Conservation (phyloP, 257 asterid genomes). For the Gentiana dahurica region DNA sequence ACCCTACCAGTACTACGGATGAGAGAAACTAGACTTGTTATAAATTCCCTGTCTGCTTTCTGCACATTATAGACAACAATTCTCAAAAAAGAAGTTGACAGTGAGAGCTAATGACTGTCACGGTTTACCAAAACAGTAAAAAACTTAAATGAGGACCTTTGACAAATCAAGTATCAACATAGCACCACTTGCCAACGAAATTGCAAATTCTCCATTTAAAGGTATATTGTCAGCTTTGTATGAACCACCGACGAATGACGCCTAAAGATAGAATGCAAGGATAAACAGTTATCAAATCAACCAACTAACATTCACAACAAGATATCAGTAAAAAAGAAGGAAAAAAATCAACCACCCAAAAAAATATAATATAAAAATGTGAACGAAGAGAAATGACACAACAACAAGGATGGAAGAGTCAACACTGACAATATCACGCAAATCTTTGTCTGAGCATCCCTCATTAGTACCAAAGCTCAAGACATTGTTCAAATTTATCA, state of each 20-base stretch:
- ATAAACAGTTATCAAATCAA: constrained; percentile 5
- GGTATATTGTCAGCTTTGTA: constrained; percentile 46
- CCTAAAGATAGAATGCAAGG: constrained; percentile 29
- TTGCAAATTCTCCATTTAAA: constrained; percentile 52
- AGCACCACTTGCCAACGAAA: constrained; percentile 51
- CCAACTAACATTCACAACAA: constrained; percentile 5
- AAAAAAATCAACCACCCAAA: no score
- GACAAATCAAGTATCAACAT: constrained; percentile 61
- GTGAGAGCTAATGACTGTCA: neutral
- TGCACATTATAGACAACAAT: constrained; percentile 23
- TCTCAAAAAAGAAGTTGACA: neutral
- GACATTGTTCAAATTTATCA: constrained; percentile 47
- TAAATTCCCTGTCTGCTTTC: constrained; percentile 64
- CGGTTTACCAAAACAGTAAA: neutral
- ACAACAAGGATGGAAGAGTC: constrained; percentile 4
- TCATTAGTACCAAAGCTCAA: constrained; percentile 24
- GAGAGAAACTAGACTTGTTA: constrained; percentile 46
- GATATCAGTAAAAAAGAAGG: no score
- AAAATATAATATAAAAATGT: no score
- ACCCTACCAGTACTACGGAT: constrained; percentile 41
- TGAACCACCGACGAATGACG: constrained; percentile 86
- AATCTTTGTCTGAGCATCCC: constrained; percentile 61
- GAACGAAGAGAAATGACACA: neutral
- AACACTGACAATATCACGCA: constrained; percentile 60
- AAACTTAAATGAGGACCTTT: constrained; percentile 39